Conservation (phyloP, 805 yeast genomes). For the Candida silvicultrix region DNA sequence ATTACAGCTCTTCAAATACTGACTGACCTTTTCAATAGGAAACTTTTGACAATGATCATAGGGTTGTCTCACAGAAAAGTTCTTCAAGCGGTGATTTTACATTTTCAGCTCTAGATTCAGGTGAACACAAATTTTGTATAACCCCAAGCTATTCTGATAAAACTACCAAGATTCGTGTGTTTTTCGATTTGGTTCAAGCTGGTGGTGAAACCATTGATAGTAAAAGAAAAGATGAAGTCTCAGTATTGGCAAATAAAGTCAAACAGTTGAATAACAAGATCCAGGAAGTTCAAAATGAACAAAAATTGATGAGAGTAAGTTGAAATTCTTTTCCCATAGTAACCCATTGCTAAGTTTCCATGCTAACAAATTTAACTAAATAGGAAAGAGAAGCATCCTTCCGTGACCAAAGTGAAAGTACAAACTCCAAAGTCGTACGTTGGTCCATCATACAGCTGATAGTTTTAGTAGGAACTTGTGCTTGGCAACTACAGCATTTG, state of each 20-base stretch:
- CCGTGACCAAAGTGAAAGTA: slow-evolving; percentile 70
- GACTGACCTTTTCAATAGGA: slow-evolving; percentile 38
- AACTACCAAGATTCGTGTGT: slow-evolving; percentile 54
- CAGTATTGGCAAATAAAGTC: slow-evolving; percentile 48
- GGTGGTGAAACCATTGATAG: slow-evolving; percentile 59
- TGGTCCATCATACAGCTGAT: slow-evolving; percentile 72
- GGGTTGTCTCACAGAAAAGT: slow-evolving; percentile 65
- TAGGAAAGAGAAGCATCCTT: slow-evolving; percentile 66
- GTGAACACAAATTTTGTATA: slow-evolving; percentile 82
- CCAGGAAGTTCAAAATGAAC: slow-evolving; percentile 57
- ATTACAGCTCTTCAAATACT: slow-evolving; percentile 1
- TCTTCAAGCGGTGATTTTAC: slow-evolving; percentile 60
- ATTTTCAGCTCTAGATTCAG: slow-evolving; percentile 76
- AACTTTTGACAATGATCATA: slow-evolving; percentile 77
- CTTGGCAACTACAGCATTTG: slow-evolving; percentile 71
- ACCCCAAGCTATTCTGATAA: slow-evolving; percentile 41
- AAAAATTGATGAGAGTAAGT: slow-evolving; percentile 41
- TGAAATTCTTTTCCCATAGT: too few relatives aligned
- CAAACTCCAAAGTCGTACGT: slow-evolving; percentile 63
- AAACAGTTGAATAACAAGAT: slow-evolving; percentile 52
- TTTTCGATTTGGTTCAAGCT: slow-evolving; percentile 69
- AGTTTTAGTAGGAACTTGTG: slow-evolving; percentile 63
- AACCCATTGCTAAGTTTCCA: too few relatives aligned
- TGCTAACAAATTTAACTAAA: slow-evolving; percentile 2
- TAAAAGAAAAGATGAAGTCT: slow-evolving; percentile 47